Base-by-base conservation (phyloP, 1,284 basidiomycete species). In the Leccinum huronense region DNA sequence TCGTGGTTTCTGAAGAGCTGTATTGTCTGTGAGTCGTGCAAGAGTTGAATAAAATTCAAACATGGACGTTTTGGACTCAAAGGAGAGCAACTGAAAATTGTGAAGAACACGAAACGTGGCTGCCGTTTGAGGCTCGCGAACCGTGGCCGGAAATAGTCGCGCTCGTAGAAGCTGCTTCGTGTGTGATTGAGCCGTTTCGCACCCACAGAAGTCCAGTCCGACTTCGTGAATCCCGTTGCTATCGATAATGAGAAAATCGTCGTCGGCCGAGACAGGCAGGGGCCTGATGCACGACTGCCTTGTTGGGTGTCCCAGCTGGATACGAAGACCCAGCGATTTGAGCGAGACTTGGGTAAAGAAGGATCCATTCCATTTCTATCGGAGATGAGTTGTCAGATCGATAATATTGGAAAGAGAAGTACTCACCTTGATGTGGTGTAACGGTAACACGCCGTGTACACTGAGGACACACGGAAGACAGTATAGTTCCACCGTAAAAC, bases 141-240 rank as follows among this genome's bases (percentile, higher is more conserved):
- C 45, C 1, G 68, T 70, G 0, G 66, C 55, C 14, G 36, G 66
- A 19, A 30, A 64, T 1, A 56, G 27, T 3, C 2, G 11, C 0
- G 34, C 13, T 16, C n/a, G 3, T 2, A 67, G 57, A 0, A 67
- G 31, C n/a, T 67, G 65, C 23, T 19, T 57, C 3, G 14, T 36
- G 8, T 14, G 30, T 6, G 40, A 27, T 31, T 63, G n/a, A 7
- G 58, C 13, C 1, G 4, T 31, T 27, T 57, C 30, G 7, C 66
- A 67, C 2, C 56, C 58, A 42, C 66, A 67, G 16, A 61, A 67
- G 14, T 57, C 38, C 10, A 67, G 27, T 0, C 34, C 23, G 5
- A 67, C 54, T 13, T 42, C 11, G 4, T 67, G 62, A 16, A 64
- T 42, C 0, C 66, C 58, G 7, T 64, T 58, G 7, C 1, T 58